A percentile compares a stretch with the other conserved stretches of the same genome.
phyloP scores from a whole-genome alignment of 305 asterid species.

The Coffea humblotiana region DNA sequence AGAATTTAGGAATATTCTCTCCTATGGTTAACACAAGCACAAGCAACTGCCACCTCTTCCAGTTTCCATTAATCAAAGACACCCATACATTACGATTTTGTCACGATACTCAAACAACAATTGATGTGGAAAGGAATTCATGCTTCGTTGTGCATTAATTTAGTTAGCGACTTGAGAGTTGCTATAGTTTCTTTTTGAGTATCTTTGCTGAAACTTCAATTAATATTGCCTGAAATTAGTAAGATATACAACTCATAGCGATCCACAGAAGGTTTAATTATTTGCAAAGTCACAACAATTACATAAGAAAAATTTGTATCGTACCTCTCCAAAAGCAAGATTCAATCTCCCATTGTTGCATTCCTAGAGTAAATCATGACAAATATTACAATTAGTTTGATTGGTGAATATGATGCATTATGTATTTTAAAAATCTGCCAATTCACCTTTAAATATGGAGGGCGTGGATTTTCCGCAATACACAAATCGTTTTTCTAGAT shows the following conservation, averaged over 20 bases:
- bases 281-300: neutral
- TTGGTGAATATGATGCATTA: neutral
- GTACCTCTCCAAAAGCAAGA: slow-evolving; percentile 47
- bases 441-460: slow-evolving; percentile 42
- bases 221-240: too few species aligned
- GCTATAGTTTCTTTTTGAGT: too few species aligned
- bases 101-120: too few species aligned
- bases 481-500: slow-evolving; percentile 18
- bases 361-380: slow-evolving; percentile 26
- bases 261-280: neutral
- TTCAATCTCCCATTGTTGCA: slow-evolving; percentile 27
- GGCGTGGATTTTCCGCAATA: slow-evolving; percentile 41
- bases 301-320: neutral
- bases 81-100: too few species aligned
- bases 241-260: neutral
- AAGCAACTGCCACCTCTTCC: too few species aligned
- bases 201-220: too few species aligned
- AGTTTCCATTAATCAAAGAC: too few species aligned
- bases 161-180: too few species aligned
- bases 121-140: too few species aligned
- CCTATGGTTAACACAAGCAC: too few species aligned
- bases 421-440: neutral
- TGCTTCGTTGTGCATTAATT: too few species aligned
- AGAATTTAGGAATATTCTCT: too few species aligned
- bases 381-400: neutral